Evolutionary conservation across 257 asterid genomes (phyloP).

Genomic region (Solanum paucissectum): DNA sequence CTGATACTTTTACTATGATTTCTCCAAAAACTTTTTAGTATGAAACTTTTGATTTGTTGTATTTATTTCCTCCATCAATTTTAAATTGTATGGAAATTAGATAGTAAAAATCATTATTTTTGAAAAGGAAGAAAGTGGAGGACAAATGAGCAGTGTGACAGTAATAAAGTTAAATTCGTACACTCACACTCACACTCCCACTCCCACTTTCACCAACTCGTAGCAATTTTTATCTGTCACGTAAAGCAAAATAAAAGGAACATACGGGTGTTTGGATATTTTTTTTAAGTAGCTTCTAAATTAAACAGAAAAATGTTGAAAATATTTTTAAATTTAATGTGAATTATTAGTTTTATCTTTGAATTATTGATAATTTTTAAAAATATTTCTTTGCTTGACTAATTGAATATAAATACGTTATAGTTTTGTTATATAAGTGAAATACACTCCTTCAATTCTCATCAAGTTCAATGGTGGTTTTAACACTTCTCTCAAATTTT

Average conservation of each 20-base stretch:
- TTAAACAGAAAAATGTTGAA: no score
- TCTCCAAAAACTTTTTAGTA: background rate
- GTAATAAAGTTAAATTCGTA: background rate
- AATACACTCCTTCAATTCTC: background rate
- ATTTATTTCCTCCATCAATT: background rate
- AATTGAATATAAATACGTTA: no score
- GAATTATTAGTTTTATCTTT: no score
- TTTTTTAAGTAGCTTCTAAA: no score
- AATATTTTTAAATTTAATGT: no score
- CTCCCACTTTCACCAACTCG: background rate
- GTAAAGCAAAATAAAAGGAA: background rate
- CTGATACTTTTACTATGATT: background rate
- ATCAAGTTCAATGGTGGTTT: no score
- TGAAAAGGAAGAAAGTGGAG: background rate
- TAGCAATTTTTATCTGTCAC: background rate
- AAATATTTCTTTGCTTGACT: background rate
- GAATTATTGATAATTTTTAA: no score
- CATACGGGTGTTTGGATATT: no score
- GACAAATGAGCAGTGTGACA: background rate
- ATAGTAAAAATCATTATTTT: background rate
- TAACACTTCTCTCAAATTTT: no score
- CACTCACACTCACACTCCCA: background rate
- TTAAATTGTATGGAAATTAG: background rate
- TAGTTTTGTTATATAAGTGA: background rate
- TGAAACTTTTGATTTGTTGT: background rate